Conservation (phyloP, 495 filamentous ascomycete genomes). For the Tuber microsphaerosporum region DNA sequence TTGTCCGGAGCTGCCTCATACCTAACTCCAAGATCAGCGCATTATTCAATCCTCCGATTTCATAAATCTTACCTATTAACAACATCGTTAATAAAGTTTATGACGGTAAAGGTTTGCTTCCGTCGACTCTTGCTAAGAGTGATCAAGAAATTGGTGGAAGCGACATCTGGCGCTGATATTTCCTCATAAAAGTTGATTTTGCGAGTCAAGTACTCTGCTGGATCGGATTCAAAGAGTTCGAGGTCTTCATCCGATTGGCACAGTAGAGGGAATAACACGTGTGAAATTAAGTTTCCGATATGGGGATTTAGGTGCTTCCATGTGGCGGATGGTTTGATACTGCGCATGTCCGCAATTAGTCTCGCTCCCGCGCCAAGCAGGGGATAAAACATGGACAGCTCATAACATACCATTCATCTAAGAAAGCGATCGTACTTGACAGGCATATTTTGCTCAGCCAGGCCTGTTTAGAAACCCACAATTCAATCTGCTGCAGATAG, state of each 20-base stretch:
- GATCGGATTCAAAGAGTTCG: slow-evolving; percentile 87
- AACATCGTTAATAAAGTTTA: slow-evolving; percentile 86
- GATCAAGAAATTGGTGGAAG: slow-evolving; percentile 92
- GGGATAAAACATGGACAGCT: neutral
- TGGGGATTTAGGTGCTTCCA: slow-evolving; percentile 92
- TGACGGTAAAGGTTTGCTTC: slow-evolving; percentile 89
- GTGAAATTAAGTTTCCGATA: slow-evolving; percentile 80
- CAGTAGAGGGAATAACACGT: slow-evolving; percentile 89
- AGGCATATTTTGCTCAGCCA: slow-evolving; percentile 93
- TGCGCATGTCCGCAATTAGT: slow-evolving; percentile 7
- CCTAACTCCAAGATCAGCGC: slow-evolving; percentile 6
- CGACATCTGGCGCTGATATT: slow-evolving; percentile 88
- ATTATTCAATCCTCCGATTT: neutral
- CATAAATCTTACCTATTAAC: slow-evolving; percentile 62
- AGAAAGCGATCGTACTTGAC: slow-evolving; percentile 81
- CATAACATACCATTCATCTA: slow-evolving; percentile 69
- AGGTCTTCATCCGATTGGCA: slow-evolving; percentile 90
- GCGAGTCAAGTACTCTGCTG: slow-evolving; percentile 89
- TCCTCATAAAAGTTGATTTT: slow-evolving; percentile 98
- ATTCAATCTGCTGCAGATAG: slow-evolving; percentile 87
- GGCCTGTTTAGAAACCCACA: slow-evolving; percentile 87
- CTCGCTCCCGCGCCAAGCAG: neutral
- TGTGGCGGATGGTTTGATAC: slow-evolving; percentile 89
- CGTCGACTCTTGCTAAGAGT: slow-evolving; percentile 88
- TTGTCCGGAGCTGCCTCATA: slow-evolving; percentile 75